Percentiles rank a stretch among this genome's conserved stretches.
phyloP scores from a whole-genome alignment of 306 rosid genomes.

The Aeschynomene evenia region DNA sequence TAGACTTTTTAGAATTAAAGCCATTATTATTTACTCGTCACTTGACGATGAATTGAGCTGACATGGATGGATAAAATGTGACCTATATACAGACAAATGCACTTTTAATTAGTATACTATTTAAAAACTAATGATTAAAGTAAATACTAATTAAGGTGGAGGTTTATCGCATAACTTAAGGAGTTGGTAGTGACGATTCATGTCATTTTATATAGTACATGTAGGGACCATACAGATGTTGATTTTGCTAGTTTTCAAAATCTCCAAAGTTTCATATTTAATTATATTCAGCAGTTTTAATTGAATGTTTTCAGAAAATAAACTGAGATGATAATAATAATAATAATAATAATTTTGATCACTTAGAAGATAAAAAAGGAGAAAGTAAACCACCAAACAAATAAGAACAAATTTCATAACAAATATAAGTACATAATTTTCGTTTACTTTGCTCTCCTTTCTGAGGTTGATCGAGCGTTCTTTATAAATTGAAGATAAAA shows the following conservation, averaged over 20 bases:
- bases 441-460: neutral
- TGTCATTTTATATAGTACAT: neutral
- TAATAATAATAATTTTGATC: neutral
- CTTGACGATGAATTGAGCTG: neutral
- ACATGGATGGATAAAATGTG: neutral
- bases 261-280: neutral
- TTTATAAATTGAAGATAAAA: neutral
- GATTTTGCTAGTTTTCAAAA: neutral
- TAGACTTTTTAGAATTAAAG: no score
- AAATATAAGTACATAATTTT: no score
- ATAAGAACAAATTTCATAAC: no score
- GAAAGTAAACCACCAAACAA: neutral
- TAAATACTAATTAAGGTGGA: neutral
- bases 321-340: no score
- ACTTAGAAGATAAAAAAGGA: neutral
- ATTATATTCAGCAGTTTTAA: no score
- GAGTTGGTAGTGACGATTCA: neutral
- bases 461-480: no score
- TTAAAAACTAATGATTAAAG: neutral
- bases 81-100: neutral
- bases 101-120: neutral
- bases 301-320: neutral
- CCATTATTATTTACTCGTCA: neutral
- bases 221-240: neutral
- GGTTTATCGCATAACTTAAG: neutral